Percentiles rank a stretch among this genome's conserved stretches.
These are phyloP conservation scores for Lachancea lanzarotensis DNA, from an alignment of 805 yeast genomes.

Conservation along the genomic window DNA sequence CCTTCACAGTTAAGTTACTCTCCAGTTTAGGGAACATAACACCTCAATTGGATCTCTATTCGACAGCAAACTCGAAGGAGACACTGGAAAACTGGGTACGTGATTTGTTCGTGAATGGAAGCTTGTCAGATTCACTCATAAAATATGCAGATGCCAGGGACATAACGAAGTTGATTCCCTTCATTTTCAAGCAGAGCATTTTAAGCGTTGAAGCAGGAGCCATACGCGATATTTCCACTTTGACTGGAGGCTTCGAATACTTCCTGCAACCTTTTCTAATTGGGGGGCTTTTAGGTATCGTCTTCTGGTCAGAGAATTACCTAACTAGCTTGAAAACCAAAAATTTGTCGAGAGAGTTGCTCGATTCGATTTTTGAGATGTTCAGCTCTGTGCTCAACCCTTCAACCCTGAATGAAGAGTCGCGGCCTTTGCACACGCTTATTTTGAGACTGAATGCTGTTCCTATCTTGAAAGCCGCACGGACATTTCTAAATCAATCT, in stretches of 20 bases:
- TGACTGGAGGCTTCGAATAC: conserved; percentile 78
- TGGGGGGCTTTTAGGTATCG: conserved; percentile 46
- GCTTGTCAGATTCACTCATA: conserved; percentile 79
- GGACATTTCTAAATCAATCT: conserved; percentile 20
- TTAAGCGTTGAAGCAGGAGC: conserved; percentile 47
- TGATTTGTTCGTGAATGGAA: conserved; percentile 75
- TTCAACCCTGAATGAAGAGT: conserved; percentile 39
- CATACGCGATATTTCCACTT: conserved; percentile 49
- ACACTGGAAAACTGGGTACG: conserved; percentile 65
- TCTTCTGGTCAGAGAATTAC: conserved; percentile 43
- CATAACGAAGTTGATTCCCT: conserved; percentile 62
- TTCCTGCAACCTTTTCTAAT: conserved; percentile 75
- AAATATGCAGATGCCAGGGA: conserved; percentile 60
- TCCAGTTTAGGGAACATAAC: conserved; percentile 21
- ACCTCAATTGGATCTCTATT: conserved; percentile 23
- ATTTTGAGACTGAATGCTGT: conserved; percentile 32
- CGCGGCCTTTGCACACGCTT: conserved; percentile 38
- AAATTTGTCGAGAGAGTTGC: conserved; percentile 21
- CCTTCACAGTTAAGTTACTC: conserved; percentile 31
- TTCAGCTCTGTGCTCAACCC: conserved; percentile 40
- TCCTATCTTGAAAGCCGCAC: conserved; percentile 19
- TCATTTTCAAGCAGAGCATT: conserved; percentile 66
- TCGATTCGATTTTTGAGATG: conserved; percentile 34
- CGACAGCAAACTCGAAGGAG: conserved; percentile 24
- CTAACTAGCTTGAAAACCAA: conserved; percentile 31